A percentile compares a stretch with the other conserved stretches of the same genome.
Conservation (phyloP, 495 filamentous ascomycete species). For the Aspergillus bertholletiae region DNA sequence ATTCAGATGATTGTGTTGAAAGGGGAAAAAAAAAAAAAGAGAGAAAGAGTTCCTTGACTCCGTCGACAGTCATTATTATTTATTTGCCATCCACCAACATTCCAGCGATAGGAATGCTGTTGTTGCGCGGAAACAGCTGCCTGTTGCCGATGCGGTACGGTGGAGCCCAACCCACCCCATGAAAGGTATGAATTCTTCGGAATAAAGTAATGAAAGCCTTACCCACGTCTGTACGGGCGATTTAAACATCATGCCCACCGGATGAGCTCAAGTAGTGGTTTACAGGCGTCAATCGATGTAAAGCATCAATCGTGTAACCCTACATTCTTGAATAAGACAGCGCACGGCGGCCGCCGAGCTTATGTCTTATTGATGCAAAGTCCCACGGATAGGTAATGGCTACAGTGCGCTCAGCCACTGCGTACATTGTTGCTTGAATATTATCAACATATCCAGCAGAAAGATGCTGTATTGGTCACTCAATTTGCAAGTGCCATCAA, state of each 20-base stretch:
- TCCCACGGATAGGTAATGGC: constrained; percentile 46
- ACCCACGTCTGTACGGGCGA: too few relatives aligned
- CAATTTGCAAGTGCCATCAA: constrained; percentile 50
- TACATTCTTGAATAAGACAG: neutral
- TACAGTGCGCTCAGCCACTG: constrained; percentile 52
- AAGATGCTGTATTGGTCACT: constrained; percentile 54
- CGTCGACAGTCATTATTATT: constrained; percentile 2
- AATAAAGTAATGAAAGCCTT: too few relatives aligned
- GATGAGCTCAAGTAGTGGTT: too few relatives aligned
- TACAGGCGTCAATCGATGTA: too few relatives aligned
- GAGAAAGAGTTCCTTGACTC: neutral
- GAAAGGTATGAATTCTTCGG: too few relatives aligned
- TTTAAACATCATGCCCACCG: too few relatives aligned
- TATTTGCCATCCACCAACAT: constrained; percentile 3
- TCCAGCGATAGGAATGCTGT: constrained; percentile 7
- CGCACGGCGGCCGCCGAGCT: neutral
- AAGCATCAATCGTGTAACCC: too few relatives aligned
- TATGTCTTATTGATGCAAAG: neutral
- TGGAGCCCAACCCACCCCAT: too few relatives aligned
- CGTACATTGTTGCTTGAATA: constrained; percentile 50
- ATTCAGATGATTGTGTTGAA: neutral
- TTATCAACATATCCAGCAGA: constrained; percentile 46
- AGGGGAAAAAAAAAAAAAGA: neutral
- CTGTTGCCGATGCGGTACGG: too few relatives aligned
- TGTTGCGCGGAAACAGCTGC: constrained; percentile 2